Evolutionary conservation across 2,329 filamentous ascomycete genomes (phyloP).

Genomic region (Colletotrichum tamarilloi): DNA sequence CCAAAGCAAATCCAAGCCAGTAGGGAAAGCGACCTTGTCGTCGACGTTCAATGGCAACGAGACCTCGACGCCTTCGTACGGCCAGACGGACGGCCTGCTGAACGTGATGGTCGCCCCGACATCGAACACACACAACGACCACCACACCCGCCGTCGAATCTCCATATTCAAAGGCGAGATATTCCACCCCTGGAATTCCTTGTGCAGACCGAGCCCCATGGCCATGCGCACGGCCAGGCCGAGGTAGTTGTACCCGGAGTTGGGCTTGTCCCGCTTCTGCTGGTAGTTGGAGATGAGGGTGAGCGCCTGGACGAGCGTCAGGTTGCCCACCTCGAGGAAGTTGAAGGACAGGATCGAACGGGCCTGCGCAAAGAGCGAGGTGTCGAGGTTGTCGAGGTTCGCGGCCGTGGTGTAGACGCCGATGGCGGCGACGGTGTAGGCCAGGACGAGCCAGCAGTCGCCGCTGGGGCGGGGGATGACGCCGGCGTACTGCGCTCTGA

Average conservation of each 20-base stretch:
- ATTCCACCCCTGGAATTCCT: constrained; percentile 50
- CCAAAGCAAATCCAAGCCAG: not conserved
- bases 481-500: constrained; percentile 31
- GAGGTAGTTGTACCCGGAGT: constrained; percentile 61
- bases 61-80: constrained; percentile 39
- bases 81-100: constrained; percentile 43
- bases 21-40: constrained; percentile 16
- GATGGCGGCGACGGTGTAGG: constrained; percentile 37
- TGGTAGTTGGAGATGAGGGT: constrained; percentile 45
- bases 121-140: constrained; percentile 54
- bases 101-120: constrained; percentile 56
- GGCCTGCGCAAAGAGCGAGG: constrained; percentile 10
- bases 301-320: constrained; percentile 46
- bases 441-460: constrained; percentile 44
- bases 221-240: constrained; percentile 61
- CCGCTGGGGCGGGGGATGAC: constrained; percentile 47
- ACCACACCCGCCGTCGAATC: constrained; percentile 51
- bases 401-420: constrained; percentile 25
- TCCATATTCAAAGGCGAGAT: constrained; percentile 46
- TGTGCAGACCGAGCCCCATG: constrained; percentile 59
- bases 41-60: constrained; percentile 49
- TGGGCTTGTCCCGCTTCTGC: constrained; percentile 61
- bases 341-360: constrained; percentile 25
- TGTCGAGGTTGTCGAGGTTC: constrained; percentile 13
- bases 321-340: constrained; percentile 40